Evolutionary conservation across 2,329 filamentous ascomycete genomes (phyloP).

Genomic region (Onygenales sp.): DNA sequence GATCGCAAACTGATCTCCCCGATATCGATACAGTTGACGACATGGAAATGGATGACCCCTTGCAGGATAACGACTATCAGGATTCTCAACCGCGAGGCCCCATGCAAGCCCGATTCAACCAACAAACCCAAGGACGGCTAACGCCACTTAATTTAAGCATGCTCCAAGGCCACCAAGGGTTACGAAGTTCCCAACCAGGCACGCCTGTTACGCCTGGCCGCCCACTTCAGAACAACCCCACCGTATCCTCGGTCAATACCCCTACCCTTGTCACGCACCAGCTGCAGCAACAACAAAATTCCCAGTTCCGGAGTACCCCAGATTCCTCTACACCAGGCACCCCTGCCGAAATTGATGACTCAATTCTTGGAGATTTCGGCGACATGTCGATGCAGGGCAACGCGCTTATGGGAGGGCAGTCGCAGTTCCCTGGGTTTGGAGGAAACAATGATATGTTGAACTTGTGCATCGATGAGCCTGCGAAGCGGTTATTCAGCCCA

Average conservation of each 20-base stretch:
- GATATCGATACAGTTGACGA: conserved; percentile 43
- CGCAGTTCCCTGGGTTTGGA: conserved; percentile 32
- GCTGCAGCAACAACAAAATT: conserved; percentile 49
- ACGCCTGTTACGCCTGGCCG: conserved; percentile 67
- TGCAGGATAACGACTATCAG: conserved; percentile 42
- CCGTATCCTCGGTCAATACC: conserved; percentile 93
- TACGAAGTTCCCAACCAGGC: conserved; percentile 75
- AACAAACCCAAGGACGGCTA: conserved; percentile 42
- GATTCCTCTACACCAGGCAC: conserved; percentile 62
- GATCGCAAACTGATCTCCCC: conserved; percentile 21
- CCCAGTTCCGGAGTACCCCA: conserved; percentile 46
- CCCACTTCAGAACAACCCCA: conserved; percentile 77
- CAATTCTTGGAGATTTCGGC: conserved; percentile 54
- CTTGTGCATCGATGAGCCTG: conserved; percentile 78
- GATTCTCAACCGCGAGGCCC: conserved; percentile 60
- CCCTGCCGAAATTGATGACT: conserved; percentile 65
- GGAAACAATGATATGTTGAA: conserved; percentile 46
- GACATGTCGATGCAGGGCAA: conserved; percentile 47
- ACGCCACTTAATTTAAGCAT: conserved; percentile 75
- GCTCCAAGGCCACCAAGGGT: conserved; percentile 63
- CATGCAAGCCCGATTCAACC: conserved; percentile 52
- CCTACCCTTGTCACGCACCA: conserved; percentile 78
- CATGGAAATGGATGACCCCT: conserved; percentile 91
- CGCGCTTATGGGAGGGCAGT: conserved; percentile 30
- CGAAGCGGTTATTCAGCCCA: conserved; percentile 84